Evolutionary conservation across 441 rosid species (phyloP).

Genomic region (Bruguiera hainesii): DNA sequence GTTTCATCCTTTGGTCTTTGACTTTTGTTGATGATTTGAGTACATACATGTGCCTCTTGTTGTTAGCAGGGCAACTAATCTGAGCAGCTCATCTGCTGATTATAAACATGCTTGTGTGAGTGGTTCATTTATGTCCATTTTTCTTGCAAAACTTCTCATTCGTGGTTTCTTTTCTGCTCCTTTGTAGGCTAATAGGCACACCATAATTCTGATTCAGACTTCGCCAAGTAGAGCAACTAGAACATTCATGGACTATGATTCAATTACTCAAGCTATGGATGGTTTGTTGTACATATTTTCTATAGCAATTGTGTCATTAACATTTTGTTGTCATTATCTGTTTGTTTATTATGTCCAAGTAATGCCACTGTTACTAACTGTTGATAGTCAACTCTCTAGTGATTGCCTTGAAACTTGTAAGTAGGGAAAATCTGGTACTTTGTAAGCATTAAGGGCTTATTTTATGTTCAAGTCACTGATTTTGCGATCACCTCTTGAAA

Average conservation of each 20-base stretch:
- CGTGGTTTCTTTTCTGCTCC: background rate
- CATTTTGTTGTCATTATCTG: background rate
- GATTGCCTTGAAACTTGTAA: background rate
- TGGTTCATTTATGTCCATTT: too few species aligned
- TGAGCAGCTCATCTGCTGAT: too few species aligned
- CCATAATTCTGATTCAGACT: slow-evolving; percentile 87
- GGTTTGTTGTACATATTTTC: slow-evolving; percentile 39
- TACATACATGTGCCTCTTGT: too few species aligned
- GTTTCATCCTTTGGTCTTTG: too few species aligned
- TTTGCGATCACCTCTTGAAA: too few species aligned
- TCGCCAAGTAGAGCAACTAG: slow-evolving; percentile 74
- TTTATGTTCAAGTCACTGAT: background rate
- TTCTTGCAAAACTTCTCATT: too few species aligned
- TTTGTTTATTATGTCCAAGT: background rate
- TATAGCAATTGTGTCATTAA: background rate
- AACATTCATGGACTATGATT: slow-evolving; percentile 93
- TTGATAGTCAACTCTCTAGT: background rate
- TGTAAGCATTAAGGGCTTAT: background rate
- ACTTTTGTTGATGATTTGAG: too few species aligned
- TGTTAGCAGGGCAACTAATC: too few species aligned
- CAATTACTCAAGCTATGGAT: slow-evolving; percentile 90
- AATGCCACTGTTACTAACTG: background rate
- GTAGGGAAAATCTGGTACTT: background rate
- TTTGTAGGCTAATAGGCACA: slow-evolving; percentile 85
- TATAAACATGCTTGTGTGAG: too few species aligned